phyloP scores from a whole-genome alignment of 164 flowering plant species.

The Liquidambar formosana region DNA sequence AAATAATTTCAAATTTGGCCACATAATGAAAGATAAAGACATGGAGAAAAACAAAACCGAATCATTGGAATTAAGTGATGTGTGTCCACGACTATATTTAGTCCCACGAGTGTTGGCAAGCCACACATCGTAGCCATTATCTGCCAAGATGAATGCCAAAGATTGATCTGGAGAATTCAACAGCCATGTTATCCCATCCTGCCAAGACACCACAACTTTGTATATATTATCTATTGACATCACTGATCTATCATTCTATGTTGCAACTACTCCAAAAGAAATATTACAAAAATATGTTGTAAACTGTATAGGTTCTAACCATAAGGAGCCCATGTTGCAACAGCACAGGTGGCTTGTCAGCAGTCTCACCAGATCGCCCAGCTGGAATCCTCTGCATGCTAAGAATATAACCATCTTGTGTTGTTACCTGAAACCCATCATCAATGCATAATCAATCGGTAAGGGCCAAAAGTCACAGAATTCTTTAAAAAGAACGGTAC shows the following conservation, averaged over 20 bases:
- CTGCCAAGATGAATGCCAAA: slow-evolving; percentile 68
- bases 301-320: slow-evolving; percentile 32
- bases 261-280: not conserved
- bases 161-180: slow-evolving; percentile 53
- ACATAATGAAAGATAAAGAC: not conserved
- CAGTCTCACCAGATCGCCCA: slow-evolving; percentile 26
- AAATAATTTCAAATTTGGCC: not conserved
- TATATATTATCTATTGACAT: too few species aligned
- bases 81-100: slow-evolving; percentile 58
- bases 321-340: slow-evolving; percentile 73
- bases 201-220: slow-evolving; percentile 13
- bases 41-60: slow-evolving; percentile 26
- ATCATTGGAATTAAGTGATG: slow-evolving; percentile 46
- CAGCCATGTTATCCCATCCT: slow-evolving; percentile 84
- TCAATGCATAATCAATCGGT: slow-evolving; percentile 1
- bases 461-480: too few species aligned
- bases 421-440: slow-evolving; percentile 55
- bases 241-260: too few species aligned
- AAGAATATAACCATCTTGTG: slow-evolving; percentile 76
- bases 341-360: slow-evolving; percentile 50
- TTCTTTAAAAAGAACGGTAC: too few species aligned
- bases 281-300: not conserved
- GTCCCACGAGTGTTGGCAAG: slow-evolving; percentile 75
- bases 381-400: slow-evolving; percentile 70
- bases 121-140: slow-evolving; percentile 82